Conservation (phyloP, 805 yeast species). For the Candida pseudoglaebosa region DNA sequence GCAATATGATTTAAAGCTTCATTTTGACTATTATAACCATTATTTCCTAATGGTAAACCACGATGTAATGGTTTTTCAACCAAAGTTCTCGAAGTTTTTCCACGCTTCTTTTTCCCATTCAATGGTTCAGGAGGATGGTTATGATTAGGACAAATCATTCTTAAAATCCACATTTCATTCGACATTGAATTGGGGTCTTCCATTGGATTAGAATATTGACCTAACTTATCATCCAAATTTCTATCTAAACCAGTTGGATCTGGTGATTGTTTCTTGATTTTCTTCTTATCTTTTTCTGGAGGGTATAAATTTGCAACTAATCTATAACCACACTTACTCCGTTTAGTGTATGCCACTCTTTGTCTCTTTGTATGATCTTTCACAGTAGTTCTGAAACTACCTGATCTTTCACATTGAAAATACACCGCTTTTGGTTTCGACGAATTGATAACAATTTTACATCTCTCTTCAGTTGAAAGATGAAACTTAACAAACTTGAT, state of each 20-base stretch:
- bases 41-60: slow-evolving; percentile 3
- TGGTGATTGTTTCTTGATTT: slow-evolving; percentile 16
- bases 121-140: slow-evolving; percentile 43
- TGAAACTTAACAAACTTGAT: slow-evolving; percentile 34
- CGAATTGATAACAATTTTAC: slow-evolving; percentile 44
- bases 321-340: slow-evolving; percentile 44
- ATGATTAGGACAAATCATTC: slow-evolving; percentile 45
- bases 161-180: slow-evolving; percentile 43
- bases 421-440: slow-evolving; percentile 47
- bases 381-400: slow-evolving; percentile 44
- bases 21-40: neutral
- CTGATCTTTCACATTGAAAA: slow-evolving; percentile 45
- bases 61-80: slow-evolving; percentile 39
- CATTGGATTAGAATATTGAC: slow-evolving; percentile 11
- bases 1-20: slow-evolving; percentile 9
- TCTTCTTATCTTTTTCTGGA: slow-evolving; percentile 40
- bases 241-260: slow-evolving; percentile 20
- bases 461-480: slow-evolving; percentile 33
- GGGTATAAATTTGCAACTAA: slow-evolving; percentile 43
- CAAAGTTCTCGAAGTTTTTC: slow-evolving; percentile 36
- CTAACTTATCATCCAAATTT: slow-evolving; percentile 25
- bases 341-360: slow-evolving; percentile 44
- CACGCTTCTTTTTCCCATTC: slow-evolving; percentile 31
- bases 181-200: slow-evolving; percentile 15
- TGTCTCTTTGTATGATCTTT: slow-evolving; percentile 43